These are phyloP conservation scores for Musa acuminata DNA, from an alignment of 176 grass and related monocot genomes.

Conservation along the genomic window DNA sequence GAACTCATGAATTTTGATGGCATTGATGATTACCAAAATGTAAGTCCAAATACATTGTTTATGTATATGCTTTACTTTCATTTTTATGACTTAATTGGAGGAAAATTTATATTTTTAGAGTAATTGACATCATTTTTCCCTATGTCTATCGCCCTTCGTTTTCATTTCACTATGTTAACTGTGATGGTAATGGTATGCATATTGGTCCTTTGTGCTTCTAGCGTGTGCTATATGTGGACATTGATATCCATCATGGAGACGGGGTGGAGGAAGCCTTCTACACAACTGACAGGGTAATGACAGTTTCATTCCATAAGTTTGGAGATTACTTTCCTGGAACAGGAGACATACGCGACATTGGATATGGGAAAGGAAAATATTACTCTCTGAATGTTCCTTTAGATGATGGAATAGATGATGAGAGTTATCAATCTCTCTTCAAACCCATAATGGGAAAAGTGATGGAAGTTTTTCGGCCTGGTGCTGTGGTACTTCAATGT, in stretches of 20 bases:
- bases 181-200: background rate
- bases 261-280: conserved; percentile 97
- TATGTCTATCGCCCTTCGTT: background rate
- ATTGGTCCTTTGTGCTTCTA: conserved; percentile 21
- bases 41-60: background rate
- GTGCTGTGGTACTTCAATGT: conserved; percentile 85
- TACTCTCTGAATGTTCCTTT: conserved; percentile 84
- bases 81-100: background rate
- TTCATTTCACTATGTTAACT: background rate
- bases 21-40: background rate
- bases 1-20: too few species aligned
- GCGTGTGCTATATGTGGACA: conserved; percentile 92
- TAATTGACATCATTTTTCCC: background rate
- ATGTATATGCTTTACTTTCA: background rate
- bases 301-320: conserved; percentile 85
- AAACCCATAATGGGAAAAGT: conserved; percentile 86
- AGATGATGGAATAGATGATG: conserved; percentile 85
- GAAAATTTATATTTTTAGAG: background rate
- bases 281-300: conserved; percentile 90
- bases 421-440: conserved; percentile 86
- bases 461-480: conserved; percentile 82
- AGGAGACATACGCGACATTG: conserved; percentile 56
- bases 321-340: conserved; percentile 96
- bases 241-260: conserved; percentile 94
- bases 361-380: conserved; percentile 62